phyloP scores from a whole-genome alignment of 1,284 basidiomycete species.

The Leucoagaricus sp. region DNA sequence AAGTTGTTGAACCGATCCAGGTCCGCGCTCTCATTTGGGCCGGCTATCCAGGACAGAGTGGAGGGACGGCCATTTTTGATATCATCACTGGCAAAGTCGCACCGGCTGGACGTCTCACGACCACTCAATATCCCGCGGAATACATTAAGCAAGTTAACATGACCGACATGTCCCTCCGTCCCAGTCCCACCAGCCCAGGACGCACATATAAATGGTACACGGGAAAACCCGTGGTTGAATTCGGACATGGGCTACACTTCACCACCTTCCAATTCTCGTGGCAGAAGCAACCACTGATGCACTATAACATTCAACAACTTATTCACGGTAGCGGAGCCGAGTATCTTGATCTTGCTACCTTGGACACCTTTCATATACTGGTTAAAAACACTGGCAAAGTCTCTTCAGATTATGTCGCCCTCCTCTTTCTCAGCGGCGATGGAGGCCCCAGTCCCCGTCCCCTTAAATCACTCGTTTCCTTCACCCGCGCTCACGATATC shows the following conservation, averaged over 20 bases:
- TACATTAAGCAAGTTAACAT: slow-evolving; percentile 51
- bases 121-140: slow-evolving; percentile 53
- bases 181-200: slow-evolving; percentile 48
- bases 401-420: slow-evolving; percentile 54
- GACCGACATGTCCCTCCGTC: slow-evolving; percentile 59
- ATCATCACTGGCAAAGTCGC: slow-evolving; percentile 50
- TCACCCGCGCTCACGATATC: slow-evolving; percentile 46
- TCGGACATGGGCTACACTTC: slow-evolving; percentile 55
- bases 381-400: slow-evolving; percentile 50
- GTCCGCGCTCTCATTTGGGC: slow-evolving; percentile 57
- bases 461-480: slow-evolving; percentile 52
- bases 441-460: slow-evolving; percentile 52
- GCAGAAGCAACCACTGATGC: slow-evolving; percentile 29
- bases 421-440: slow-evolving; percentile 50
- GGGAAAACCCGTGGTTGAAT: slow-evolving; percentile 51
- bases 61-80: slow-evolving; percentile 51
- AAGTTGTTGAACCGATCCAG: slow-evolving; percentile 33
- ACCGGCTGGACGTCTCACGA: slow-evolving; percentile 53
- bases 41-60: slow-evolving; percentile 56
- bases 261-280: slow-evolving; percentile 49
- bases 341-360: slow-evolving; percentile 44
- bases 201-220: slow-evolving; percentile 62
- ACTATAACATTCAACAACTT: slow-evolving; percentile 44
- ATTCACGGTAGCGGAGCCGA: slow-evolving; percentile 26
- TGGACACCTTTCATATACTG: slow-evolving; percentile 49